These are phyloP conservation scores for Claviceps purpurea DNA, from an alignment of 2,329 filamentous ascomycete species.

Conservation along the genomic window DNA sequence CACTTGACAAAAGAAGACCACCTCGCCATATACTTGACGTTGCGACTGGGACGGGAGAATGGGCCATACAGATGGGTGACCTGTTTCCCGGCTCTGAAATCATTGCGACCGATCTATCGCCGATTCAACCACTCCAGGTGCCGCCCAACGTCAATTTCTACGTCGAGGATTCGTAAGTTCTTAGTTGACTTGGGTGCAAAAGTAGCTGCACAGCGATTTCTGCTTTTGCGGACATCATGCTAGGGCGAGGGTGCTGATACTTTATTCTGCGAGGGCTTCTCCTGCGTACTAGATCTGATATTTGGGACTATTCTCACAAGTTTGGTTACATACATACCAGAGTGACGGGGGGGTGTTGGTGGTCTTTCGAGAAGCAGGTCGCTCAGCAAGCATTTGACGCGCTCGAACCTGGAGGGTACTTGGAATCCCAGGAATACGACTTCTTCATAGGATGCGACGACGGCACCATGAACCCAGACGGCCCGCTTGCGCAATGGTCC, in stretches of 20 bases:
- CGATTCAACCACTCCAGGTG: constrained; percentile 51
- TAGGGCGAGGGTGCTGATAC: not conserved
- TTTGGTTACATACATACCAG: constrained; percentile 44
- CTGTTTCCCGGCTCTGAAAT: constrained; percentile 44
- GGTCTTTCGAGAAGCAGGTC: constrained; percentile 32
- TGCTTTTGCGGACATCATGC: not conserved
- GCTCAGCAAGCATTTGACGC: constrained; percentile 38
- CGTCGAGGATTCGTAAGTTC: constrained; percentile 47
- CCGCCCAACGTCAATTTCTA: constrained; percentile 64
- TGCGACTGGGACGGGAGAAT: constrained; percentile 37
- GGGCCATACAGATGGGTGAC: constrained; percentile 56
- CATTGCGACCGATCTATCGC: constrained; percentile 52
- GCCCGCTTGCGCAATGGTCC: constrained; percentile 26
- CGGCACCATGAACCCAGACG: constrained; percentile 25
- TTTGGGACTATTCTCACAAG: constrained; percentile 38
- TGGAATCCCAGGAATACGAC: constrained; percentile 39
- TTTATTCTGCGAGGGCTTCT: not conserved
- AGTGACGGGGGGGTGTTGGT: constrained; percentile 35
- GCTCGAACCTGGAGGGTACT: constrained; percentile 38
- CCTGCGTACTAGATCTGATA: constrained; percentile 24
- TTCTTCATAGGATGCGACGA: constrained; percentile 29
- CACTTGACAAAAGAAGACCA: constrained; percentile 21
- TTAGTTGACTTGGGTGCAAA: not conserved
- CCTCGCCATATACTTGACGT: constrained; percentile 28
- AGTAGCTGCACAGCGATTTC: not conserved